Base-by-base conservation (phyloP, 2,329 filamentous ascomycete genomes). In the Alternaria burnsii region DNA sequence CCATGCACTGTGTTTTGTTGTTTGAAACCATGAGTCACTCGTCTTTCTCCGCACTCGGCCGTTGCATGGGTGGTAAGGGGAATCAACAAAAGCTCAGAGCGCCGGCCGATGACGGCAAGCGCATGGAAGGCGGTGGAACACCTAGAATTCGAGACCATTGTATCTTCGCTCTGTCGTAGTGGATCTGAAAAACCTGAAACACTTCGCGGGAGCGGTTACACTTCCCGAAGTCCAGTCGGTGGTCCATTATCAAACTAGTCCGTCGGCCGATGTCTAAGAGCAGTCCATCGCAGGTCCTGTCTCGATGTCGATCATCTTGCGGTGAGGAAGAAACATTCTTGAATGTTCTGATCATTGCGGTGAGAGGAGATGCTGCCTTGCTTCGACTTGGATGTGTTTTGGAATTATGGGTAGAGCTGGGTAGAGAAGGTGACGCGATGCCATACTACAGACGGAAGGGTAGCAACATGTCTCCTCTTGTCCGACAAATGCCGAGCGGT, bases 191-290 rank as follows among this genome's bases (percentile, higher is more conserved):
- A 42, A 42, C 46, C 32, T 55, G 55, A 51, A 60, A 61, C 67
- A 66, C 62, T 62, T 55, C 41, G 62, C 64, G 68, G 69, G 67
- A 62, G 61, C 71, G 71, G 71, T 69, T 58, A 61, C 56, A 41
- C 43, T 48, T 67, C 66, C 71, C 67, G 12, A 24, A 42, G 40
- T 24, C 40, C 40, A 42, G 66, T 70, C 68, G 66, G 71, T 67
- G 47, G 36, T 43, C 53, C 46, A 48, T 55, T 48, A 60, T 50
- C 26, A 63, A 66, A 61, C 65, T 67, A 59, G 67, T 63, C 69
- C 53, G 59, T 56, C 36, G 43, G 26, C 43, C 14, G 48, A 58
- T 30, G 54, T 50, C 55, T 56, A 70, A 63, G 60, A 53, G 62
- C 54, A 66, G 55, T 64, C 47, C 34, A 61, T 71, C 59, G 65